Evolutionary conservation across 1,139 yeast species (phyloP), one percentile per base, ranked within the genome.

Genomic region (Schwanniomyces etchellsii): DNA sequence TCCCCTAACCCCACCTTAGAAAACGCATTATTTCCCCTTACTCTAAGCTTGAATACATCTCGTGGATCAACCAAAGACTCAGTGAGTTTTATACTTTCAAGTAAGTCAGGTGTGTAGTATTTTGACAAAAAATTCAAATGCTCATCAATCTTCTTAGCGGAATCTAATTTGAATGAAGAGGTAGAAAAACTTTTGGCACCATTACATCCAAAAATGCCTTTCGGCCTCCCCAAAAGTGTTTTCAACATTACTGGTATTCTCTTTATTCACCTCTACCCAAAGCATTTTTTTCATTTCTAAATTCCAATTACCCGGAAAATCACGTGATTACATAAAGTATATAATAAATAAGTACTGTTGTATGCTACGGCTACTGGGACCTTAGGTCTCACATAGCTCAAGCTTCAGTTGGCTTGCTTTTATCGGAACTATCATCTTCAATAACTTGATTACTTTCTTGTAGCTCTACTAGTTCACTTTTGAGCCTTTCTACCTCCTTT

Each of bases 31-130:
- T 47, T 47, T 5, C 70, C 70, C 28, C 45, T 49, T 36, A 54
- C 54, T 38, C 54, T 49, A 35, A 64, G 45, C 16, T 55, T 52
- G 35, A 65, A 52, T 31, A 60, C 71, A 42, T 76, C 71, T 32
- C 71, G 62, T 12, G 95, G 93, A 11, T 75, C 66, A 31, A 86
- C 77, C 23, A 74, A 68, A 4, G 83, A 65, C 57, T 89, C 96
- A 2, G 96, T 82, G 30, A 82, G 70, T 44, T 83, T 65, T 44
- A 89, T 85, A 34, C 94, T 77, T 48, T 85, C 82, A 40, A 89
- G 72, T 32, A 88, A 65, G 35, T 79, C 81, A 17, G 86, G 86
- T 6, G 85, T 74, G 52, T 85, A 85, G 60, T 76, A 85, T 50
- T 83, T 73, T 28, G 74, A 60, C 41, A 85, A 70, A 40, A 71